These are phyloP conservation scores for Periconia sp. DNA, from an alignment of 2,329 filamentous ascomycete species.

Conservation along the genomic window DNA sequence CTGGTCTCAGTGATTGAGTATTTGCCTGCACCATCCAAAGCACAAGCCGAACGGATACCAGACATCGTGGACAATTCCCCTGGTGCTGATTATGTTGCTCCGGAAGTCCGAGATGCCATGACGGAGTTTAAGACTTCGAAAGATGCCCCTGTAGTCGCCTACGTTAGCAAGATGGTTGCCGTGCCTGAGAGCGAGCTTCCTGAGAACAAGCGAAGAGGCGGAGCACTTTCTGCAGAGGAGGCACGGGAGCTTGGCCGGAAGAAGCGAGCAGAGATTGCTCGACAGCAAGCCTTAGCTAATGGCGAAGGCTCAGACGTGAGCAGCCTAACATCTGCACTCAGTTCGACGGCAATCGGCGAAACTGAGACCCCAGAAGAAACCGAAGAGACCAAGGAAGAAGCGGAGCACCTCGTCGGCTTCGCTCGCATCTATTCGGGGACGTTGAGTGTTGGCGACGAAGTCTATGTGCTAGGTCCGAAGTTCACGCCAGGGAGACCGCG, in stretches of 20 bases:
- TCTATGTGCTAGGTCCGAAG: constrained; percentile 92
- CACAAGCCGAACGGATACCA: constrained; percentile 81
- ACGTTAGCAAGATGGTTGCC: constrained; percentile 98
- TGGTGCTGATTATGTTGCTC: constrained; percentile 73
- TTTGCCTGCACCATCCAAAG: constrained; percentile 79
- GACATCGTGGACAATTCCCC: constrained; percentile 81
- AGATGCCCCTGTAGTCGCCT: constrained; percentile 83
- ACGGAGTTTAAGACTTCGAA: constrained; percentile 73
- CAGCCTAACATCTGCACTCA: constrained; percentile 65
- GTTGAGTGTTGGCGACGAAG: constrained; percentile 83
- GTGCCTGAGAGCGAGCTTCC: constrained; percentile 91
- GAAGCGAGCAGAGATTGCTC: constrained; percentile 87
- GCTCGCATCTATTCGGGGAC: constrained; percentile 92
- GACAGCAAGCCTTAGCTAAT: constrained; percentile 68
- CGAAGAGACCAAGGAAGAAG: constrained; percentile 68
- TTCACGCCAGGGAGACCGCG: constrained; percentile 83
- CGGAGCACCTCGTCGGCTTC: constrained; percentile 92
- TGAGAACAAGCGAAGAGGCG: constrained; percentile 76
- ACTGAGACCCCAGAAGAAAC: constrained; percentile 38
- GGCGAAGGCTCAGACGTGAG: constrained; percentile 56
- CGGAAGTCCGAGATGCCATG: constrained; percentile 79
- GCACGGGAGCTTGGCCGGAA: constrained; percentile 84
- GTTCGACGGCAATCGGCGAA: constrained; percentile 61
- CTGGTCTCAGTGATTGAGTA: constrained; percentile 94
- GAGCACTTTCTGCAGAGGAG: constrained; percentile 81